phyloP scores from a whole-genome alignment of 1,284 basidiomycete genomes.

The Boletus mariae region DNA sequence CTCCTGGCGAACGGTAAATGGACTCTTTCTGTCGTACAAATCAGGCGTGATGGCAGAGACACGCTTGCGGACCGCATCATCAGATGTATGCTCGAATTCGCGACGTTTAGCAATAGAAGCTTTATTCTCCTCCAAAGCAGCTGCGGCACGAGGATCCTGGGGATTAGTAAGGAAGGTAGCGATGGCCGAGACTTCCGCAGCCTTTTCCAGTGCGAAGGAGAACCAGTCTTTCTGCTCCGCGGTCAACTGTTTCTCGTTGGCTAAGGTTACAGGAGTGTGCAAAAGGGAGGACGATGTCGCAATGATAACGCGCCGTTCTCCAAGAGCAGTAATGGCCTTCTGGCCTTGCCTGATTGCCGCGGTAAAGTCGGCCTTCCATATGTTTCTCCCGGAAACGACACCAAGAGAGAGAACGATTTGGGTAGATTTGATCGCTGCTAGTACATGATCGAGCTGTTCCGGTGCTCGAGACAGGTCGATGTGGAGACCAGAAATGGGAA shows the following conservation, averaged over 20 bases:
- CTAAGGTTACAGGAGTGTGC: slow-evolving; percentile 96
- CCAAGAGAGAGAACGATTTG: slow-evolving; percentile 88
- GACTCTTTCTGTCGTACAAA: slow-evolving; percentile 86
- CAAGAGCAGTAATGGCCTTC: slow-evolving; percentile 76
- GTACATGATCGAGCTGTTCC: slow-evolving; percentile 81
- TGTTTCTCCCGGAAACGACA: slow-evolving; percentile 97
- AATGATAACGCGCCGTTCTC: slow-evolving; percentile 85
- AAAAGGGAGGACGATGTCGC: slow-evolving; percentile 97
- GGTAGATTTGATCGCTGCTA: slow-evolving; percentile 83
- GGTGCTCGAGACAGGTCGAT: slow-evolving; percentile 96
- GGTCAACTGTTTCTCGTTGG: slow-evolving; percentile 77
- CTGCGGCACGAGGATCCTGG: slow-evolving; percentile 66
- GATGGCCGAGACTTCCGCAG: slow-evolving; percentile 84
- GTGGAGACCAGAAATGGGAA: slow-evolving; percentile 93
- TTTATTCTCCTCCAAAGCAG: slow-evolving; percentile 85
- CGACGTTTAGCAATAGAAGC: slow-evolving; percentile 93
- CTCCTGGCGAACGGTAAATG: slow-evolving; percentile 86
- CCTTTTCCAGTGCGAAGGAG: slow-evolving; percentile 98
- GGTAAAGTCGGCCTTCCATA: slow-evolving; percentile 98
- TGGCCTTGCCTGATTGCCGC: slow-evolving; percentile 81
- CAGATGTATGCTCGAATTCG: slow-evolving; percentile 92
- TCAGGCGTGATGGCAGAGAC: slow-evolving; percentile 89
- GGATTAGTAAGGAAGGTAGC: slow-evolving; percentile 82
- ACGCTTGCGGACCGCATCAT: slow-evolving; percentile 94
- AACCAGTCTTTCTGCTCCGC: slow-evolving; percentile 96